These are phyloP conservation scores for Rhinocladiella mackenziei DNA, from an alignment of 2,329 filamentous ascomycete species.

Conservation along the genomic window DNA sequence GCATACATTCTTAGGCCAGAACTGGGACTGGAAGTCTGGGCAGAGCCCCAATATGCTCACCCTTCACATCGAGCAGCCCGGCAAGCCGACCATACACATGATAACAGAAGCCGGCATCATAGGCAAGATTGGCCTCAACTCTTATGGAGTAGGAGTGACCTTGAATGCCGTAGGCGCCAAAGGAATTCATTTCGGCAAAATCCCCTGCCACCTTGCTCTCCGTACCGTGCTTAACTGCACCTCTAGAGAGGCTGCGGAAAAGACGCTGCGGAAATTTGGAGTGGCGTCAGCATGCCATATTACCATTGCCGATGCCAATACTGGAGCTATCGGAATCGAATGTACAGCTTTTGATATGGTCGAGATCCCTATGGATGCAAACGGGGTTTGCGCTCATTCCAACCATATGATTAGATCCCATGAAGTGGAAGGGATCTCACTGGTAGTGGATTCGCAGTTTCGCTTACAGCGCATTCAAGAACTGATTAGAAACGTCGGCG, in stretches of 20 bases:
- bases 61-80: conserved; percentile 42
- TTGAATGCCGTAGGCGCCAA: conserved; percentile 53
- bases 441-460: conserved; percentile 19
- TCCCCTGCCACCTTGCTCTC: conserved; percentile 55
- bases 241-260: conserved; percentile 44
- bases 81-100: conserved; percentile 49
- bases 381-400: conserved; percentile 41
- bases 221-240: conserved; percentile 48
- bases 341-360: conserved; percentile 34
- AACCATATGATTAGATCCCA: conserved; percentile 40
- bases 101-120: conserved; percentile 51
- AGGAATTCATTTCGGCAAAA: conserved; percentile 43
- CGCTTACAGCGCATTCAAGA: conserved; percentile 32
- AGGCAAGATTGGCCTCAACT: conserved; percentile 41
- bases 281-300: conserved; percentile 53
- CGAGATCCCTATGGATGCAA: conserved; percentile 32
- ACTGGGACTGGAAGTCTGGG: conserved; percentile 53
- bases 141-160: conserved; percentile 49
- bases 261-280: conserved; percentile 45
- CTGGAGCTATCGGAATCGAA: conserved; percentile 47
- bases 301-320: conserved; percentile 45
- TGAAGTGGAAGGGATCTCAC: not conserved
- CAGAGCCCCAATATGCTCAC: conserved; percentile 50
- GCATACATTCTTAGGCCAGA: conserved; percentile 47
- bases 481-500: conserved; percentile 26